Conservation (phyloP, 2,329 filamentous ascomycete genomes). For the Fusarium sp. region DNA sequence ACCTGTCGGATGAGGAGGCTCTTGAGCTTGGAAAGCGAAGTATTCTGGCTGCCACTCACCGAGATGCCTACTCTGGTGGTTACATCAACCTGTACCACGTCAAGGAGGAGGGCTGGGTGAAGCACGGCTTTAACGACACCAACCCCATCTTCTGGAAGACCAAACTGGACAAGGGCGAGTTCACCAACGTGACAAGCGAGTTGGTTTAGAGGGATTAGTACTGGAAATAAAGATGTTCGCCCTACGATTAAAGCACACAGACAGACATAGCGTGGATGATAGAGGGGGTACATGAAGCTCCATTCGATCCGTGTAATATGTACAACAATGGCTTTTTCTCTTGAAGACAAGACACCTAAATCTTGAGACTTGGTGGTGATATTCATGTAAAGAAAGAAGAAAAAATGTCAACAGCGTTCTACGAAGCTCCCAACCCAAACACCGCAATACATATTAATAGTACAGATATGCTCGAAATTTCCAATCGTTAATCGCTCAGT, state of each 20-base stretch:
- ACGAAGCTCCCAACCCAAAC: background rate
- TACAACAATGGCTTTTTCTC: conserved; percentile 48
- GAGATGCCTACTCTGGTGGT: conserved; percentile 98
- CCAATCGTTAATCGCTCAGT: background rate
- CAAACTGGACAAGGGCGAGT: conserved; percentile 98
- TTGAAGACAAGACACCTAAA: conserved; percentile 20
- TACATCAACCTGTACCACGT: conserved; percentile 99
- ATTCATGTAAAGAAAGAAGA: background rate
- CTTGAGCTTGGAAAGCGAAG: conserved; percentile 90
- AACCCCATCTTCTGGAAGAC: conserved; percentile 99
- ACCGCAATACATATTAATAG: background rate
- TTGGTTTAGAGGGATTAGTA: conserved; percentile 61
- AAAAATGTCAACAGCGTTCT: conserved; percentile 29
- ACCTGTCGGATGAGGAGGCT: conserved; percentile 87
- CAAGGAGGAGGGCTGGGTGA: conserved; percentile 98
- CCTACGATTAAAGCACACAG: conserved; percentile 9
- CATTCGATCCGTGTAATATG: conserved; percentile 44
- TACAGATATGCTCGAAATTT: conserved; percentile 4
- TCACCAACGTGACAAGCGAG: conserved; percentile 90
- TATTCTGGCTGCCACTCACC: conserved; percentile 95
- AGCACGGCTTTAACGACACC: conserved; percentile 97
- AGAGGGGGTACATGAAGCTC: conserved; percentile 25
- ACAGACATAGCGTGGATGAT: conserved; percentile 28
- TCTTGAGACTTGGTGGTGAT: conserved; percentile 13
- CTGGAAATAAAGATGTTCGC: conserved; percentile 15